These are phyloP conservation scores for Xylaria cubensis DNA, from an alignment of 495 filamentous ascomycete genomes.

Conservation along the genomic window DNA sequence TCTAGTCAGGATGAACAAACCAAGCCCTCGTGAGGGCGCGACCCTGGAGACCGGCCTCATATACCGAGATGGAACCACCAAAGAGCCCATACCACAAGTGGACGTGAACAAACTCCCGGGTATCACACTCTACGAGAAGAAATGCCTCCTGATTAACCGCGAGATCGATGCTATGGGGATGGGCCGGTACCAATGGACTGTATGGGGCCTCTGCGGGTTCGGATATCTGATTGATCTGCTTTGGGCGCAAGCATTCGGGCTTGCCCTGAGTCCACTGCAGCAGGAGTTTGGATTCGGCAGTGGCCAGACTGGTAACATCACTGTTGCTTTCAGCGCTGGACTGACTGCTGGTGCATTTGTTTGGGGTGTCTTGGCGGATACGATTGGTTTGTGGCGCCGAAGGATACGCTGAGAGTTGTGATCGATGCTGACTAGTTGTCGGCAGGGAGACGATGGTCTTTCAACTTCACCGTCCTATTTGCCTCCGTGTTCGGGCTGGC, in stretches of 20 bases:
- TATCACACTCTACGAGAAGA: conserved; percentile 50
- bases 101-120: background rate
- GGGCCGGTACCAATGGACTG: conserved; percentile 57
- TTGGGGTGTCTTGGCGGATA: conserved; percentile 59
- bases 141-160: conserved; percentile 51
- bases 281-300: conserved; percentile 53
- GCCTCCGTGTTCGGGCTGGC: conserved; percentile 53
- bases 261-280: conserved; percentile 52
- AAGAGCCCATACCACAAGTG: background rate
- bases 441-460: conserved; percentile 45
- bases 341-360: conserved; percentile 52
- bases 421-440: conserved; percentile 19
- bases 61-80: background rate
- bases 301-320: conserved; percentile 41
- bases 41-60: background rate
- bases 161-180: conserved; percentile 57
- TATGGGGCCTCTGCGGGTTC: conserved; percentile 57
- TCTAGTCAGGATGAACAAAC: background rate
- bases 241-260: conserved; percentile 58
- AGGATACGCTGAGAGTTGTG: background rate
- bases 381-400: conserved; percentile 41
- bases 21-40: conserved; percentile 6
- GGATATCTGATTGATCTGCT: conserved; percentile 59
- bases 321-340: conserved; percentile 42
- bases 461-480: conserved; percentile 58